Evolutionary conservation across 352 stramenopile genomes (phyloP).

Genomic region (Ochromonadaceae sp.): DNA sequence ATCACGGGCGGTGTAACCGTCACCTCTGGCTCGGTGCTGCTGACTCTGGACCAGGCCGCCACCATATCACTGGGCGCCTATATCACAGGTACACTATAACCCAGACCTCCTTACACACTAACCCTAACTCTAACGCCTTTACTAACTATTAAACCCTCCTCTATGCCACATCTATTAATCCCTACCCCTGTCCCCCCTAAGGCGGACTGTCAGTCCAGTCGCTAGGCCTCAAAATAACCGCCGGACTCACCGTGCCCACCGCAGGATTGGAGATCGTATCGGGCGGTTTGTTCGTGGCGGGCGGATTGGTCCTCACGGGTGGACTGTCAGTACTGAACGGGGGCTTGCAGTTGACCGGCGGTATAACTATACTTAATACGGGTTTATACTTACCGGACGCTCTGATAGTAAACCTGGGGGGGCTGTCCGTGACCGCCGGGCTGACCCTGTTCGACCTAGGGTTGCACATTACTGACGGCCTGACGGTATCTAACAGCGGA

Average conservation of each 20-base stretch:
- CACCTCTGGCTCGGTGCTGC: not conserved
- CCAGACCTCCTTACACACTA: no score
- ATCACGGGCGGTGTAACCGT: constrained; percentile 3
- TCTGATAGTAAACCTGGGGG: not conserved
- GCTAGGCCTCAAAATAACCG: not conserved
- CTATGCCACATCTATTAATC: no score
- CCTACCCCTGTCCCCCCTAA: no score
- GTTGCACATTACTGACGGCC: not conserved
- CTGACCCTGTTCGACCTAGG: not conserved
- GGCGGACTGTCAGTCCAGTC: not conserved
- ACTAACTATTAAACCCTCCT: no score
- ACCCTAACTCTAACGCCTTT: no score
- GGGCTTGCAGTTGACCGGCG: not conserved
- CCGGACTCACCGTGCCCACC: not conserved
- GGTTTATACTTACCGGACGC: not conserved
- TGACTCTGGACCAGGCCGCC: not conserved
- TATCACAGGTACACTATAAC: no score
- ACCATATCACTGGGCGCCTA: not conserved
- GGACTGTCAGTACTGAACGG: not conserved
- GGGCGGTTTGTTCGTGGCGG: not conserved
- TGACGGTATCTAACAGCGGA: not conserved
- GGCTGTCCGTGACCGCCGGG: not conserved
- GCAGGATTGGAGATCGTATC: not conserved
- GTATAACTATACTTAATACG: no score
- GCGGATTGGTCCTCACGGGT: not conserved